Conservation (phyloP, 306 rosid species). For the apple (Malus domestica) region ASM211411v1 NC_041805.1:27595001-27595500, state of each 20-base stretch:
- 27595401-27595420: conserved; percentile 80
- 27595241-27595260: not conserved
- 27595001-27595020: not conserved
- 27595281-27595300: conserved; percentile 69
- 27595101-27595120: conserved; percentile 80
- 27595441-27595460: conserved; percentile 28
- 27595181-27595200: conserved; percentile 17
- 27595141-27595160: conserved; percentile 76
- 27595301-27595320: conserved; percentile 66
- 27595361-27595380: conserved; percentile 96
- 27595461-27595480: conserved; percentile 6
- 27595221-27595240: not conserved
- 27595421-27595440: conserved; percentile 78
- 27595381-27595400: conserved; percentile 80
- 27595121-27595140: conserved; percentile 93
- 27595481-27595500: not conserved
- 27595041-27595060: not conserved
- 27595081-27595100: conserved; percentile 79
- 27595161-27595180: conserved; percentile 75
- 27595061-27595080: conserved; percentile 44
- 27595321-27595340: conserved; percentile 88
- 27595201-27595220: not conserved
- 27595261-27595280: conserved; percentile 61
- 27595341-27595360: conserved; percentile 82
- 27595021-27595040: not conserved